Conservation (phyloP, 495 filamentous ascomycete genomes). For the Thermochaetoides thermophila region DNA sequence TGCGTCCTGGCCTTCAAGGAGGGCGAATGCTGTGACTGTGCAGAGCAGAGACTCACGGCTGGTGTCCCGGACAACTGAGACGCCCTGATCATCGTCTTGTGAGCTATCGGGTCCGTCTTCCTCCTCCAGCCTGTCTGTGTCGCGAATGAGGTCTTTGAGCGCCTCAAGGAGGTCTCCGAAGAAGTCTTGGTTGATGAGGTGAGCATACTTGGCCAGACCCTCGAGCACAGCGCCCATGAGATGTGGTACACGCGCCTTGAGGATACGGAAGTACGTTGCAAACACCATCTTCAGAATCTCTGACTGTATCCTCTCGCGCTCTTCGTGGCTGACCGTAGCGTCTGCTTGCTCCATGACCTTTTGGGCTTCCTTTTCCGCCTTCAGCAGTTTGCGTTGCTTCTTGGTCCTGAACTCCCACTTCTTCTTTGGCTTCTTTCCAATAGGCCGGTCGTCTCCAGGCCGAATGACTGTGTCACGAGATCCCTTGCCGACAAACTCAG, state of each 20-base stretch:
- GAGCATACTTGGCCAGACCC: slow-evolving; percentile 77
- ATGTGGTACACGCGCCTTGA: slow-evolving; percentile 61
- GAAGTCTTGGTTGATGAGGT: slow-evolving; percentile 95
- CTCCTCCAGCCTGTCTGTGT: slow-evolving; percentile 39
- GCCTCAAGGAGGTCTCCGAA: slow-evolving; percentile 93
- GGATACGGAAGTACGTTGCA: slow-evolving; percentile 80
- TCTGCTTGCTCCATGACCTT: slow-evolving; percentile 92
- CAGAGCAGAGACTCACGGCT: slow-evolving; percentile 84
- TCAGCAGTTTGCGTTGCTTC: slow-evolving; percentile 42
- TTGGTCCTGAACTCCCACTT: slow-evolving; percentile 45
- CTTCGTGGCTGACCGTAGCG: slow-evolving; percentile 77
- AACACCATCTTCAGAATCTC: slow-evolving; percentile 95
- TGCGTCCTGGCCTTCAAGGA: slow-evolving; percentile 80
- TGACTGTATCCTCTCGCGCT: slow-evolving; percentile 79
- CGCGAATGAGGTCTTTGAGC: slow-evolving; percentile 73
- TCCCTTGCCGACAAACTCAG: slow-evolving; percentile 70
- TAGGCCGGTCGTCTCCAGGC: slow-evolving; percentile 24
- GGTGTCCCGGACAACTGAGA: slow-evolving; percentile 41
- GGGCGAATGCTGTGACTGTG: slow-evolving; percentile 85
- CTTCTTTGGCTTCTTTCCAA: slow-evolving; percentile 51
- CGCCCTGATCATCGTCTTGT: slow-evolving; percentile 21
- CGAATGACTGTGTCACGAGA: slow-evolving; percentile 61
- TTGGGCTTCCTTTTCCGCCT: slow-evolving; percentile 71
- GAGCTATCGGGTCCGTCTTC: slow-evolving; percentile 7
- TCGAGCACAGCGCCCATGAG: slow-evolving; percentile 87